Evolutionary conservation across 768 basidiomycete species (phyloP).

Genomic region (Chiua virens): DNA sequence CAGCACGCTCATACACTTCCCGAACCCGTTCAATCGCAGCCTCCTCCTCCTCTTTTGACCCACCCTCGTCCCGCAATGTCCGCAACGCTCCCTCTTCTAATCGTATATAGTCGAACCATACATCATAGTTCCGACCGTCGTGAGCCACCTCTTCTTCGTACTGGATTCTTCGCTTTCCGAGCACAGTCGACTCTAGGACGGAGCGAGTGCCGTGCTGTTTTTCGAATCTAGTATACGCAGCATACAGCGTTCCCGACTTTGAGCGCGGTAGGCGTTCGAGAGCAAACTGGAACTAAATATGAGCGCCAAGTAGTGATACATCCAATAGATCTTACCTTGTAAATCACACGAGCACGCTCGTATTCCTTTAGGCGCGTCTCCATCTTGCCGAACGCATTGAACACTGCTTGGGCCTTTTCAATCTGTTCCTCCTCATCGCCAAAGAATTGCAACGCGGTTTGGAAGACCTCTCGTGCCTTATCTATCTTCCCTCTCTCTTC

Average conservation of each 20-base stretch:
- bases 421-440: constrained; percentile 87
- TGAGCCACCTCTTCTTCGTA: constrained; percentile 95
- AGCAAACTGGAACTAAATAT: constrained; percentile 68
- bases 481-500: constrained; percentile 66
- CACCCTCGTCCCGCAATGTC: constrained; percentile 74
- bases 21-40: constrained; percentile 66
- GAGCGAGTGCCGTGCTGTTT: constrained; percentile 93
- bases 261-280: constrained; percentile 88
- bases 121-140: constrained; percentile 93
- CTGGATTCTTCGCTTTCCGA: constrained; percentile 97
- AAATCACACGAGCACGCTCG: constrained; percentile 95
- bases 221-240: constrained; percentile 95
- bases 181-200: constrained; percentile 88
- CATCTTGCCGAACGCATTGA: constrained; percentile 94
- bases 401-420: constrained; percentile 88
- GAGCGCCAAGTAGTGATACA: background rate
- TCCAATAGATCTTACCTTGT: constrained; percentile 64
- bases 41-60: constrained; percentile 67
- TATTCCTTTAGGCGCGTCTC: constrained; percentile 95
- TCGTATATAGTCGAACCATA: constrained; percentile 96
- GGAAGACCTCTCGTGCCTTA: constrained; percentile 84
- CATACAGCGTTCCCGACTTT: constrained; percentile 85
- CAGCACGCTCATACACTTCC: constrained; percentile 94
- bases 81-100: constrained; percentile 87
- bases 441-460: constrained; percentile 87